Conservation (phyloP, 1,284 basidiomycete species). For the Amylostereum areolatum region DNA sequence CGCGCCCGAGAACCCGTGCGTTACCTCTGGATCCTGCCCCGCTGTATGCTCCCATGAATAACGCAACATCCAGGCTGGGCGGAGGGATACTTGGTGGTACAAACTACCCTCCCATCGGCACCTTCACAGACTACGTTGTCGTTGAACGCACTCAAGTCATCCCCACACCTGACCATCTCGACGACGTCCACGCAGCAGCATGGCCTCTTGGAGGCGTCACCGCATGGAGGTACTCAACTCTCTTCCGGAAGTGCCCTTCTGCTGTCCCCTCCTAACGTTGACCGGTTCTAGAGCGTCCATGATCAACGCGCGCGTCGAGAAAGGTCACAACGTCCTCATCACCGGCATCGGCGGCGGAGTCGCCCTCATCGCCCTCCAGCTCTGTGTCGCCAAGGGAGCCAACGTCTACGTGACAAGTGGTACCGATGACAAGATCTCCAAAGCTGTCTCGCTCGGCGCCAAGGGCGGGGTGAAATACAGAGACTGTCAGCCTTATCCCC, state of each 20-base stretch:
- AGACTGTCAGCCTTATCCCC: slow-evolving; percentile 35
- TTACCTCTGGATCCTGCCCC: not conserved
- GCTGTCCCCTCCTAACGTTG: not conserved
- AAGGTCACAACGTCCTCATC: slow-evolving; percentile 72
- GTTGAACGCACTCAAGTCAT: slow-evolving; percentile 70
- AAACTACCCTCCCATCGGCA: slow-evolving; percentile 50
- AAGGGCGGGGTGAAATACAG: slow-evolving; percentile 75
- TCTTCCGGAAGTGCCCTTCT: not conserved
- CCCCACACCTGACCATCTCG: slow-evolving; percentile 61
- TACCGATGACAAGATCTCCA: slow-evolving; percentile 61
- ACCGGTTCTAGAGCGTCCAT: slow-evolving; percentile 52
- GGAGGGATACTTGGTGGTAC: slow-evolving; percentile 60
- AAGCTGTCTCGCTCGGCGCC: slow-evolving; percentile 68
- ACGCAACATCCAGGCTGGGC: slow-evolving; percentile 20
- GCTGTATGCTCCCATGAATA: slow-evolving; percentile 2
- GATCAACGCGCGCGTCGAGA: slow-evolving; percentile 59
- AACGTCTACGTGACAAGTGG: slow-evolving; percentile 83
- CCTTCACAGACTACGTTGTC: slow-evolving; percentile 73
- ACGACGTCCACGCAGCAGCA: slow-evolving; percentile 65
- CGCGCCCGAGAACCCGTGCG: slow-evolving; percentile 41
- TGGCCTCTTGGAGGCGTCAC: slow-evolving; percentile 78
- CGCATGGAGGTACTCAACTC: slow-evolving; percentile 62
- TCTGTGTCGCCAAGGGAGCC: slow-evolving; percentile 73
- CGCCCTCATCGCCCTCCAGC: slow-evolving; percentile 70
- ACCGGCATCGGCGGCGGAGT: slow-evolving; percentile 83